These are phyloP conservation scores for Venturia pyrina DNA, from an alignment of 2,329 filamentous ascomycete species.

Conservation along the genomic window DNA sequence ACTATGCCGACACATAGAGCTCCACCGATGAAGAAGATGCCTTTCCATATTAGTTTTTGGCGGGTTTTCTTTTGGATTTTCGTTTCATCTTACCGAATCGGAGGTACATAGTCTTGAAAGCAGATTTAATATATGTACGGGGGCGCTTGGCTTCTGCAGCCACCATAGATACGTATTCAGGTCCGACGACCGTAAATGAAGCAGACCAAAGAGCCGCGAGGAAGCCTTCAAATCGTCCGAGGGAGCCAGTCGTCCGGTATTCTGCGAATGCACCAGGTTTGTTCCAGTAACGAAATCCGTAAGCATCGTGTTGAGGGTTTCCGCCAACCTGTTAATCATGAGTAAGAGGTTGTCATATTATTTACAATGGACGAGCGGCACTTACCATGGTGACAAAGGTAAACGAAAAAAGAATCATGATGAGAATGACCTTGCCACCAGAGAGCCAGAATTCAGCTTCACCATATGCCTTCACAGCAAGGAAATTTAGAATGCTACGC, in stretches of 20 bases:
- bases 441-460: slow-evolving; percentile 39
- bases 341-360: not conserved
- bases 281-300: slow-evolving; percentile 28
- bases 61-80: not conserved
- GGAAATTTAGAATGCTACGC: slow-evolving; percentile 27
- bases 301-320: slow-evolving; percentile 30
- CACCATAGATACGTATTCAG: slow-evolving; percentile 22
- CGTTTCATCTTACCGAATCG: slow-evolving; percentile 9
- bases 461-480: slow-evolving; percentile 35
- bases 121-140: slow-evolving; percentile 15
- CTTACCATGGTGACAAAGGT: slow-evolving; percentile 35
- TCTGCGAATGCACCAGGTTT: slow-evolving; percentile 22
- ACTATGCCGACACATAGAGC: slow-evolving; percentile 16
- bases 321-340: slow-evolving; percentile 21
- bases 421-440: slow-evolving; percentile 29
- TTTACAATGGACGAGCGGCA: not conserved
- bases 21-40: slow-evolving; percentile 16
- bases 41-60: not conserved
- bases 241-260: slow-evolving; percentile 17
- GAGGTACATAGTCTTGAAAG: slow-evolving; percentile 18
- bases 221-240: slow-evolving; percentile 27
- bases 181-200: slow-evolving; percentile 17
- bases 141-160: slow-evolving; percentile 22
- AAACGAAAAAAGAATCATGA: slow-evolving; percentile 24
- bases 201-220: slow-evolving; percentile 20